Base-by-base conservation (phyloP, 2,329 filamentous ascomycete genomes). In the Dactylella cylindrospora region DNA sequence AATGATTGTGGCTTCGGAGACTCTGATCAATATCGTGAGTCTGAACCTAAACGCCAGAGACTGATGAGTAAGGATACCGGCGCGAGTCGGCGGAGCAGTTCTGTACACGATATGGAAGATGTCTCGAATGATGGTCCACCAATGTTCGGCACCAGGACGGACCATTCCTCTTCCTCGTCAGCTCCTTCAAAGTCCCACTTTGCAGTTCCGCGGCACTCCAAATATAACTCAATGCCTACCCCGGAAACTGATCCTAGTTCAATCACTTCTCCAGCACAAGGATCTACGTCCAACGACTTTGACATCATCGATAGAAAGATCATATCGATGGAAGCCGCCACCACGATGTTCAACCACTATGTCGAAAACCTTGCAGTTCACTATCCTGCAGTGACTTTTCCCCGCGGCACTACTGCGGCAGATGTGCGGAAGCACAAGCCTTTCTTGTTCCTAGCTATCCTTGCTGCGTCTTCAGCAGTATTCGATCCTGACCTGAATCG, bases 71-170 rank as follows among this genome's bases (percentile, higher is more conserved):
- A 44, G 49, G 57, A 62, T 54, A 35, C 40, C 20, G 50, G 44
- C 23, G 43, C 20, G n/a, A 49, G 49, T 25, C 57, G 57, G 44
- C 43, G 57, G 38, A 50, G 57, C 44, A 54, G 49, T 36, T 53
- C 68, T 86, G 83, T 15, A 86, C 85, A 74, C 76, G 79, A 71
- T 84, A 71, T 85, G 82, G 78, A 86, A 90, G 72, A 90, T 85
- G 72, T 91, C 86, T 68, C 90, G 80, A 69, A 90, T 83, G 66
- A 85, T 77, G 52, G 84, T 49, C 50, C 43, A 39, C 26, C 41
- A 47, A 49, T 53, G 49, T 54, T 54, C 36, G 41, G 38, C 51
- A 33, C 36, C 19, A 54, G 57, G 57, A 62, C 50, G 28, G 49
- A 54, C 28, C 35, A 62, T 44, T 20, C 45, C 26, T 52, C 57